phyloP scores from a whole-genome alignment of 75 land plant species.

The Selaginella tamariscina region DNA sequence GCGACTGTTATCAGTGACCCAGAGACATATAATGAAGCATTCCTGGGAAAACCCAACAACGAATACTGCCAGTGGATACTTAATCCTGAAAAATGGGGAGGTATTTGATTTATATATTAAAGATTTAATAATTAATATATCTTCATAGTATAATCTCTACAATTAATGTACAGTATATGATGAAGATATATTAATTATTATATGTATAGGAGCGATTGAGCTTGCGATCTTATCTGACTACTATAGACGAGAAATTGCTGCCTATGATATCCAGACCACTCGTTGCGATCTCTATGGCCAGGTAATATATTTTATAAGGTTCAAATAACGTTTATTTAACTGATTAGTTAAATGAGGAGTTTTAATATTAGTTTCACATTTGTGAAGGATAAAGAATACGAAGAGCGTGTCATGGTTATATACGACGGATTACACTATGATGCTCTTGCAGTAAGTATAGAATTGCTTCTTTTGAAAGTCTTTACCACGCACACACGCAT shows the following conservation, averaged over 20 bases:
- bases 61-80: constrained; percentile 91
- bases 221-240: constrained; percentile 80
- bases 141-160: no score
- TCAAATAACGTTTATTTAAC: not conserved
- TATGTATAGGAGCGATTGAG: constrained; percentile 80
- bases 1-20: constrained; percentile 82
- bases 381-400: constrained; percentile 60
- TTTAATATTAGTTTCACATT: not conserved
- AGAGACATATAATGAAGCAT: constrained; percentile 62
- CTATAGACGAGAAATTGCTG: constrained; percentile 97
- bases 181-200: no score
- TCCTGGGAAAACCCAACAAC: constrained; percentile 78
- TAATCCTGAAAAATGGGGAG: constrained; percentile 96
- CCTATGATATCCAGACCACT: constrained; percentile 89
- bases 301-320: no score
- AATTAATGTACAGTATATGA: no score
- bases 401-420: constrained; percentile 83
- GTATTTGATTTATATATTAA: constrained; percentile 21
- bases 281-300: constrained; percentile 98
- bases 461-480: not conserved
- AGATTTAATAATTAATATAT: no score
- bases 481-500: not conserved
- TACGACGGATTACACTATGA: constrained; percentile 98
- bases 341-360: not conserved
- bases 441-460: constrained; percentile 71